Percentiles rank a stretch among this genome's conserved stretches.
Conservation (phyloP, 1,284 basidiomycete species). For the Sanghuangporus sanghuang region DNA sequence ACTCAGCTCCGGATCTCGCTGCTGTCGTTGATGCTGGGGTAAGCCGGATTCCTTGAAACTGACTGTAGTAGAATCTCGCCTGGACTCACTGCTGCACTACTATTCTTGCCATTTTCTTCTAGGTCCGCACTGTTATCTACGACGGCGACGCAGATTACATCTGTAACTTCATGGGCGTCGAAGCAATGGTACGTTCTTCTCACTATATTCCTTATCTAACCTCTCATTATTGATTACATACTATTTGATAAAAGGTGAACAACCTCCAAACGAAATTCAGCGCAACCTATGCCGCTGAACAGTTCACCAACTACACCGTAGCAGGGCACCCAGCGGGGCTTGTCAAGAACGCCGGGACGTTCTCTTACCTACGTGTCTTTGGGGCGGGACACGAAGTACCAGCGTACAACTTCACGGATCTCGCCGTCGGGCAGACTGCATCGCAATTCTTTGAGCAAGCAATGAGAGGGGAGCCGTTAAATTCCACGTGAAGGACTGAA, state of each 20-base stretch:
- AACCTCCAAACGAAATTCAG: slow-evolving; percentile 38
- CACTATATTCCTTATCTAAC: slow-evolving; percentile 20
- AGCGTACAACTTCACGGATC: slow-evolving; percentile 31
- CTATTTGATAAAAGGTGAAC: slow-evolving; percentile 31
- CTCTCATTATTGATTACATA: slow-evolving; percentile 5
- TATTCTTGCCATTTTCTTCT: not conserved
- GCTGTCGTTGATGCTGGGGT: slow-evolving; percentile 57
- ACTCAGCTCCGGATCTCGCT: slow-evolving; percentile 48
- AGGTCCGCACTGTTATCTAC: slow-evolving; percentile 16
- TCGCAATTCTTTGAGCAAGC: slow-evolving; percentile 29
- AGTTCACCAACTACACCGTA: slow-evolving; percentile 46
- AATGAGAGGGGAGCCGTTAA: slow-evolving; percentile 20
- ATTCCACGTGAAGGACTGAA: slow-evolving; percentile 6
- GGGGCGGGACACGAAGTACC: slow-evolving; percentile 49
- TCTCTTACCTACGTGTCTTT: slow-evolving; percentile 53
- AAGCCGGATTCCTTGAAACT: slow-evolving; percentile 27
- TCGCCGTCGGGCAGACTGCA: slow-evolving; percentile 27
- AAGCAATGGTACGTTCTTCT: slow-evolving; percentile 45
- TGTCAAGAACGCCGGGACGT: slow-evolving; percentile 56
- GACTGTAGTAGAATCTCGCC: not conserved
- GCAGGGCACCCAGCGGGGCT: slow-evolving; percentile 43
- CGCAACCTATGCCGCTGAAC: slow-evolving; percentile 32
- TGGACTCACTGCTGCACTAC: not conserved
- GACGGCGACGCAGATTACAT: slow-evolving; percentile 43
- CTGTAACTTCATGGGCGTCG: slow-evolving; percentile 54